These are phyloP conservation scores for Carex littledalei DNA, from an alignment of 176 grass and related monocot genomes.

Conservation along the genomic window DNA sequence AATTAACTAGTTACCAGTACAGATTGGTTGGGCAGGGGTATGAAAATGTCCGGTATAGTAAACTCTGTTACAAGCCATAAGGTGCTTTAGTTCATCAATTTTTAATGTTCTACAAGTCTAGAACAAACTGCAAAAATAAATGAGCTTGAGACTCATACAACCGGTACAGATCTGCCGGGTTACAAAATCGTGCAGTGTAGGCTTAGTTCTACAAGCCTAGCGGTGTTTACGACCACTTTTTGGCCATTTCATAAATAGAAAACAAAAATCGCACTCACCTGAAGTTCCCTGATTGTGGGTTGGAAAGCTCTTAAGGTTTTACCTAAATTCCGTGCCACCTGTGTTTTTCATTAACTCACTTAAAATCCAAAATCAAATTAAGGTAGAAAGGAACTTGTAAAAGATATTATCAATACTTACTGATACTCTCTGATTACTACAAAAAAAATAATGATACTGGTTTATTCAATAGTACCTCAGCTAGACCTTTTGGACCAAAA, in stretches of 20 bases:
- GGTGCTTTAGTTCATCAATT: neutral
- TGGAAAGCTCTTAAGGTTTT: constrained; percentile 94
- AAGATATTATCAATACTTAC: neutral
- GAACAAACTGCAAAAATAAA: neutral
- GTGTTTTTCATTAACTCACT: constrained; percentile 18
- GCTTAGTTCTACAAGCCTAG: neutral
- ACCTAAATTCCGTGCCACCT: constrained; percentile 84
- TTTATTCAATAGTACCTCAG: constrained; percentile 47
- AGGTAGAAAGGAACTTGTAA: neutral
- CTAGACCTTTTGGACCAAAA: constrained; percentile 94
- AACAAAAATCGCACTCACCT: constrained; percentile 44
- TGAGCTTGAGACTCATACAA: neutral
- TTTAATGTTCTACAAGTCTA: neutral
- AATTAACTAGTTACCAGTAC: neutral
- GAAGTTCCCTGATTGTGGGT: constrained; percentile 88
- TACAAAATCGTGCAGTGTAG: neutral
- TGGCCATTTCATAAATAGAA: neutral
- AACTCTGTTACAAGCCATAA: neutral
- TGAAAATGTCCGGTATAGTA: neutral
- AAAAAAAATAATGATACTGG: neutral
- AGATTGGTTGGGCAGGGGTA: neutral
- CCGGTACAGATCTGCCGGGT: neutral
- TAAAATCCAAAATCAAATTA: neutral
- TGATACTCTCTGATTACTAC: neutral
- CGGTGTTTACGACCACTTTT: neutral